A percentile compares a stretch with the other conserved stretches of the same genome.
Conservation (phyloP, 176 grass and related monocot species). For the Eragrostis curvula region DNA sequence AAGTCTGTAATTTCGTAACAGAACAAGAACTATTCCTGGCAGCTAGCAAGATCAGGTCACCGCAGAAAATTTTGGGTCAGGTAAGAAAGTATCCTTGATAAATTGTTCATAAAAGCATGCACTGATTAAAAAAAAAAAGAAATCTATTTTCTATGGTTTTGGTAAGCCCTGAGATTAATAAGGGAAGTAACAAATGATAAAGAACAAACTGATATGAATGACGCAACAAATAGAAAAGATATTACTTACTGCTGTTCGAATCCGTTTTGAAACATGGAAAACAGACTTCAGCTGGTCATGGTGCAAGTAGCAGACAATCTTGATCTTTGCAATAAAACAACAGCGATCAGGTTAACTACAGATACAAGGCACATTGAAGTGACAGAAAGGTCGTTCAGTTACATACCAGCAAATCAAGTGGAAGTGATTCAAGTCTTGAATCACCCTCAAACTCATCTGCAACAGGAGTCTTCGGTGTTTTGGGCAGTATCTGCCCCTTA, state of each 20-base stretch:
- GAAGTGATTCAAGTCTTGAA: constrained; percentile 88
- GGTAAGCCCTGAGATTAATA: not conserved
- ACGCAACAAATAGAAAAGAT: not conserved
- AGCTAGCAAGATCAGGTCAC: not conserved
- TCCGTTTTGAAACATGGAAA: constrained; percentile 81
- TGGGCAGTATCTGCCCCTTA: constrained; percentile 51
- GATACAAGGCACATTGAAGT: constrained; percentile 24
- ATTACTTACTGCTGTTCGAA: constrained; percentile 71
- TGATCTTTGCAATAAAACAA: constrained; percentile 61
- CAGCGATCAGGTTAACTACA: constrained; percentile 25
- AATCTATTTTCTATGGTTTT: not conserved
- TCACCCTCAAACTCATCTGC: constrained; percentile 49
- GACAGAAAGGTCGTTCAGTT: constrained; percentile 5
- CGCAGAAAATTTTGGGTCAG: not conserved
- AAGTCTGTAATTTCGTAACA: not conserved
- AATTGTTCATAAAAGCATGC: not conserved
- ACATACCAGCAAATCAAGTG: constrained; percentile 83
- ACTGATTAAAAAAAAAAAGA: not conserved
- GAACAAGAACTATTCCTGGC: not conserved
- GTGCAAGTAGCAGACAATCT: constrained; percentile 83
- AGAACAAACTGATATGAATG: not conserved
- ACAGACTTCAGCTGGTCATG: constrained; percentile 79
- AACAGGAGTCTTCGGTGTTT: constrained; percentile 64
- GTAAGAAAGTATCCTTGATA: not conserved
- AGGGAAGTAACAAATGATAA: constrained; percentile 31